Base-by-base conservation (phyloP, 139 green algal species). In the Ettlia oleoabundans region DNA sequence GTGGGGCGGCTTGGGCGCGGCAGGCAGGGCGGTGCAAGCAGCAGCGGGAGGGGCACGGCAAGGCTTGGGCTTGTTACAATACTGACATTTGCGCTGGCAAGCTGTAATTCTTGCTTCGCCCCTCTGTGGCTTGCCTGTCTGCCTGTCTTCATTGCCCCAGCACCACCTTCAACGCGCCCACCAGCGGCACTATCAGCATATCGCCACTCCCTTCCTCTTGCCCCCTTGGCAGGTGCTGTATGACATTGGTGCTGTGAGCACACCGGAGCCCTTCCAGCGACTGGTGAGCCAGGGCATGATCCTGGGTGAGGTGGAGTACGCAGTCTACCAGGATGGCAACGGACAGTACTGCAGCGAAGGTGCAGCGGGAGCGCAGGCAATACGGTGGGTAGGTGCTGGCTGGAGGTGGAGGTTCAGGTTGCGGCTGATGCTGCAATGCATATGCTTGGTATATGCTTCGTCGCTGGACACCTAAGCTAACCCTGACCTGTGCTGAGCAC, bases 271-370 rank as follows among this genome's bases (percentile, higher is more conserved):
- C 9, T 99, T 99, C 83, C 83, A 92, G 38, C 85, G 88, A 21
- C 91, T 99, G 28, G 96, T 99, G 30, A 95, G 88, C 80, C 97
- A 99, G 88, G 97, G 97, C 68, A 99, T 99, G 97, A 99, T 99
- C 73, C 91, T 99, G 69, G 97, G 96, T 0, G 95, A 98, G 84
- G 92, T 96, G 40, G 95, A 98, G 90, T 98, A 96, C 88, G 94
- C 86, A 0, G 91, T 89, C 18, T 40, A 80, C 62, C 33, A 68
- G n/a, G 52, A 81, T 33, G 52, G n/a, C 28, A 61, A 32, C 28
- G 62, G 52, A 0, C 66, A 40, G 19, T 58, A 58, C n/a, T 24
- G 26, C 26, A 28, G 18, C 55, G 55, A 65, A 5, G 55, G 21
- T n/a, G 21, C 18, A 32, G 58, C 77, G 42, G 87, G 87, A 21